Evolutionary conservation across 148 eudicot species (phyloP).

Genomic region (Persicaria maculosa): DNA sequence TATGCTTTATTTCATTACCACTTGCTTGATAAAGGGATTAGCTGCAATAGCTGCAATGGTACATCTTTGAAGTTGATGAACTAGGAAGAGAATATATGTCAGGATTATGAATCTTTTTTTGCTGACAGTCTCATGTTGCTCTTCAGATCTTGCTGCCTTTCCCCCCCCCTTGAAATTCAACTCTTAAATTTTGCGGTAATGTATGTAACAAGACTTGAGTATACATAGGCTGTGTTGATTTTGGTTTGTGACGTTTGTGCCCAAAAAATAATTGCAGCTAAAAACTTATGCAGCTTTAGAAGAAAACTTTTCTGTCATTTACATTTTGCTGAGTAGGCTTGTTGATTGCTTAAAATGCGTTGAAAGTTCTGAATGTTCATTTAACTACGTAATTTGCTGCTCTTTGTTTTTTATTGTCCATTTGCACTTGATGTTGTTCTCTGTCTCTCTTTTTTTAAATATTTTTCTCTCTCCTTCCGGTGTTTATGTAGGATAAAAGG

Average conservation of each 20-base stretch:
- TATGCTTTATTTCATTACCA: not conserved
- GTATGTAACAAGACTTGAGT: too few relatives aligned
- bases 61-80: too few relatives aligned
- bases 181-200: too few relatives aligned
- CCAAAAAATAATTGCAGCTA: too few relatives aligned
- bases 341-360: not conserved
- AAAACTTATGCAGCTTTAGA: not conserved
- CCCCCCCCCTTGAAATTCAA: too few relatives aligned
- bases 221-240: too few relatives aligned
- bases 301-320: not conserved
- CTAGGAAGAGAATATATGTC: too few relatives aligned
- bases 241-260: too few relatives aligned
- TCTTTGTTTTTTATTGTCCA: not conserved
- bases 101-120: too few relatives aligned
- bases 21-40: not conserved
- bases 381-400: not conserved
- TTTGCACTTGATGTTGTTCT: not conserved
- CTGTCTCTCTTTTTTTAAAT: not conserved
- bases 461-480: not conserved
- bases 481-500: conserved; percentile 33
- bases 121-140: too few relatives aligned
- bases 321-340: not conserved
- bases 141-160: too few relatives aligned
- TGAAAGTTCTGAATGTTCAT: not conserved
- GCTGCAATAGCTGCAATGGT: too few relatives aligned